Base-by-base conservation (phyloP, 345 rosid genomes). In the Citrus unshiu region DNA sequence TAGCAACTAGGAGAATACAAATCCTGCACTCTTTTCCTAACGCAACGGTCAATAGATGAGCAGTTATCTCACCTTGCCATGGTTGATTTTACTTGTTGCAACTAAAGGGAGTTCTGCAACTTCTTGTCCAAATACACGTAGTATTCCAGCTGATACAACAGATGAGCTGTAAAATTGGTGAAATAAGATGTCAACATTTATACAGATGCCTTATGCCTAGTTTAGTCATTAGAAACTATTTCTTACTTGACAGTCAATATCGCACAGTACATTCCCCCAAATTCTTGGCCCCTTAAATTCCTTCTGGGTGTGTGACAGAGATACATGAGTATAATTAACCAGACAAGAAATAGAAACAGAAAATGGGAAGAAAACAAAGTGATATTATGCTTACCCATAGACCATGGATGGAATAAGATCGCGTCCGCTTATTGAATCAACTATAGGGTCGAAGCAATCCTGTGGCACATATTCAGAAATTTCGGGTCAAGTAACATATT, bases 61-160 rank as follows among this genome's bases (percentile, higher is more conserved):
- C 64, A 8, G 25, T 74, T 19, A 54, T 77, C 82, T 85, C 77
- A 93, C 99, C 95, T 88, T 89, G 69, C 97, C 97, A 63, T 91
- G 93, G 80, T 83, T 87, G 70, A 87, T 85, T 72, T 83, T 77
- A 74, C 91, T 88, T 32, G 99, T 96, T 29, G 99, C 98, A 76
- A 90, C 99, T 77, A 96, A 80, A 71, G 99, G 99, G 82, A 96
- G 90, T 84, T 96, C 99, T 72, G 99, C 98, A 83, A 90, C 80
- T 74, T 96, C 98, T 75, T 77, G 87, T 79, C 98, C 98, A 82
- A 94, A 93, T 46, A 96, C 85, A 72, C 98, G 84, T 16, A 94
- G 73, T n/a, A 93, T 86, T 82, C 95, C 99, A 57, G 91, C 90
- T 2, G 98, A 91, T 63, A 93, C 98, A 27, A 96, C 93, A 69